Base-by-base conservation (phyloP, 2,329 filamentous ascomycete species). In the Atkinsonella texensis region DNA sequence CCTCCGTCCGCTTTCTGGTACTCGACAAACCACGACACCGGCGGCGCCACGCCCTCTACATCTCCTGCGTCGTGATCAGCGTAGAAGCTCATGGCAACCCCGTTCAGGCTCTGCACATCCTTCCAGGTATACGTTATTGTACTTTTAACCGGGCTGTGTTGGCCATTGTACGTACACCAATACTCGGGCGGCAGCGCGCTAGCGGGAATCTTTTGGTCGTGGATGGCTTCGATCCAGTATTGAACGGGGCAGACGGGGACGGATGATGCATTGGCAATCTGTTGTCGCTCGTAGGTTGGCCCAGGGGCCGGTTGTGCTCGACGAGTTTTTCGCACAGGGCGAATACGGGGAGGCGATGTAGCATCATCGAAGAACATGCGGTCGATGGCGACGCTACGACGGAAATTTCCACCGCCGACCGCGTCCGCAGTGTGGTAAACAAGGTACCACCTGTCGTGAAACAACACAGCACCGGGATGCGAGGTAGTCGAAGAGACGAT, bases 401-500 rank as follows among this genome's bases (percentile, higher is more conserved):
- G 46, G 35, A 48, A 48, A 12, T 48, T 17, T 8, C 46, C 46
- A 10, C 46, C 46, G 11, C 20, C 35, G 2, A 2, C 2, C 12
- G 46, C 46, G 28, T 48, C 46, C 4, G 46, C 46, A 23, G 46
- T 48, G 17, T 41, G 46, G 35, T 48, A 48, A n/a, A 48, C 46
- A 7, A 48, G 35, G n/a, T 48, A 48, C 46, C 46, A 48, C 18
- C 40, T 33, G 38, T 31, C 46, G 18, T 31, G 17, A 15, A 48
- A 12, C 6, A 9, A 4, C 20, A 48, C 35, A 12, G 35, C 35
- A 3, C 46, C 46, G 6, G 46, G 23, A 8, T 48, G 46, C 20
- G 46, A 48, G 12, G 46, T 48, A 23, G 46, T 48, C n/a, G 46
- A 48, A 15, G 46, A 48, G 17, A 48, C 46, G 10, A 48, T 48